phyloP scores from a whole-genome alignment of 345 rosid species.

The Gossypium thurberi region DNA sequence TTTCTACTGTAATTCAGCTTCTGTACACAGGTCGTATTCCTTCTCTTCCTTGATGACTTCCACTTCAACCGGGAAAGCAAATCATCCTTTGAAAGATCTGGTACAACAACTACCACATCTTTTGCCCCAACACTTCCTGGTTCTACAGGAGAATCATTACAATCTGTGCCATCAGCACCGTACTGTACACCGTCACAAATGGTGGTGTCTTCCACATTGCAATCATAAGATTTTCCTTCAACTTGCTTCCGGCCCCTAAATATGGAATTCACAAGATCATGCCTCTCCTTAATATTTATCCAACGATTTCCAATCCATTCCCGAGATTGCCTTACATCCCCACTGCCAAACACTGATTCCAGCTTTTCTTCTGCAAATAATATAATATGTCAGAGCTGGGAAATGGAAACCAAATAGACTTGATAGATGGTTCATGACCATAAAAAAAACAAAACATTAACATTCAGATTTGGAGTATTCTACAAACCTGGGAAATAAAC shows the following conservation, averaged over 20 bases:
- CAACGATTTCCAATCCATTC: slow-evolving; percentile 71
- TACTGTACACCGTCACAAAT: slow-evolving; percentile 12
- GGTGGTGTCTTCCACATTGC: slow-evolving; percentile 21
- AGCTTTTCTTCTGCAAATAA: slow-evolving; percentile 53
- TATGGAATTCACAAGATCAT: slow-evolving; percentile 35
- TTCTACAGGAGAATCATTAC: slow-evolving; percentile 13
- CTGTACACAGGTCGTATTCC: slow-evolving; percentile 22
- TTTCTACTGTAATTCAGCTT: slow-evolving; percentile 17
- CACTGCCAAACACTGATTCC: slow-evolving; percentile 33
- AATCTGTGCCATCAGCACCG: slow-evolving; percentile 17
- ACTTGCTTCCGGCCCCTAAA: slow-evolving; percentile 24
- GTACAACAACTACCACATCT: slow-evolving; percentile 18
- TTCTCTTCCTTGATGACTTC: slow-evolving; percentile 57
- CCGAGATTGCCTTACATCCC: slow-evolving; percentile 49
- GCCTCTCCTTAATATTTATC: slow-evolving; percentile 33
- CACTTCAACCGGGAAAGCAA: slow-evolving; percentile 53
- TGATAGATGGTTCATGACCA: not conserved
- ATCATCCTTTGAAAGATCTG: slow-evolving; percentile 52
- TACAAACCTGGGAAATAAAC: slow-evolving; percentile 71
- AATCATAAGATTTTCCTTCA: slow-evolving; percentile 16
- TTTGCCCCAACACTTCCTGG: slow-evolving; percentile 18
- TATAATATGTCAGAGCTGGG: not conserved
- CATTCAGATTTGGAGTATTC: not conserved
- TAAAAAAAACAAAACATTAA: not conserved
- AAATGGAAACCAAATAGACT: not conserved